Base-by-base conservation (phyloP, 2,329 filamentous ascomycete genomes). In the Macrophomina pseudophaseolina region DNA sequence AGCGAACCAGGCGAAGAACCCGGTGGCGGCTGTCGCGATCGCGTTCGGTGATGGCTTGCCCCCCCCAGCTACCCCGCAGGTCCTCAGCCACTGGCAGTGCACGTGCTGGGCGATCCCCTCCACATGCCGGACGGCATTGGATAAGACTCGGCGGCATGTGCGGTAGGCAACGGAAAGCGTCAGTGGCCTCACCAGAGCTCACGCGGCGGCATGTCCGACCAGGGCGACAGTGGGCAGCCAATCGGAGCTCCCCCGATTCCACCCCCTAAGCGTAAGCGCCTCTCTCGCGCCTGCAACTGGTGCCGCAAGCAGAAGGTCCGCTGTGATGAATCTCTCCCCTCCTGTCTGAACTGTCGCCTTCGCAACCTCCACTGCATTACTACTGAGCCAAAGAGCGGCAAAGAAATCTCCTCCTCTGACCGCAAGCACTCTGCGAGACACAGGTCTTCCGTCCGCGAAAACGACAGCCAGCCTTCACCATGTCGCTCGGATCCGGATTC, bases 271-370 rank as follows among this genome's bases (percentile, higher is more conserved):
- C 53, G 65, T 42, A 44, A 68, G 33, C 66, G 68, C 28, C 54
- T 69, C 42, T 69, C 68, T 53, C 59, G 68, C 44, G 65, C 68
- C 12, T 69, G 68, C 49, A 67, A 69, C 58, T 64, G 51, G 44
- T 68, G 67, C 65, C 67, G 67, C 32, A 68, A 58, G 38, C 62
- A 67, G 49, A 68, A 67, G 33, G 65, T 69, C 30, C 67, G 68
- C 35, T 68, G 67, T 56, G 68, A 68, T 58, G 68, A 68, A 60
- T 66, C 60, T 32, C 67, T 68, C 52, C 67, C 65, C 48, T 64
- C 67, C 33, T 69, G 68, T 49, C 51, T 48, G 16, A 48, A 64
- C 58, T 18, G 60, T 63, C 54, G 5, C 64, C 51, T 35, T 48
- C 67, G 46, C 56, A 63, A 63, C 28, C 46, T 67, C 11, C 33